These are phyloP conservation scores for Termitomyces sp. DNA, from an alignment of 768 basidiomycete species.

Conservation along the genomic window DNA sequence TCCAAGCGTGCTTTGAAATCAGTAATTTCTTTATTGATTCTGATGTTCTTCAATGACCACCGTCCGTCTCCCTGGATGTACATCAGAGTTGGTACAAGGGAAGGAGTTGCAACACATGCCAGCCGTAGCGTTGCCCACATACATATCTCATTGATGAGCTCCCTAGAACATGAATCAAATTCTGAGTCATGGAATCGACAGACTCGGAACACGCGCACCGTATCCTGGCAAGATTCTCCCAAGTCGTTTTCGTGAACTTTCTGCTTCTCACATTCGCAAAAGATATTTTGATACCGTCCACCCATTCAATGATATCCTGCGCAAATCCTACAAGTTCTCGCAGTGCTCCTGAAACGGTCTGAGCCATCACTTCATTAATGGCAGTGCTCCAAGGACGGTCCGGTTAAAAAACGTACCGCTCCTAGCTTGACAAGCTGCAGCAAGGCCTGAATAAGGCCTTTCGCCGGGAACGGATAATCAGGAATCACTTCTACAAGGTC, in stretches of 20 bases:
- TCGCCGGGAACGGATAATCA: conserved; percentile 10
- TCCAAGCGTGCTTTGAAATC: conserved; percentile 9
- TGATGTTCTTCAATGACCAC: neutral
- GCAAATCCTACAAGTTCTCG: conserved; percentile 10
- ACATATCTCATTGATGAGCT: conserved; percentile 13
- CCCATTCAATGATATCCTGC: conserved; percentile 9
- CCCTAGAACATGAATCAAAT: neutral
- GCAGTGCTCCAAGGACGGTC: too few relatives aligned
- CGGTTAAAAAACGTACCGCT: neutral
- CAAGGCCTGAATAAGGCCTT: conserved; percentile 4
- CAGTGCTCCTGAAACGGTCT: conserved; percentile 2
- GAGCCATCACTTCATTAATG: too few relatives aligned
- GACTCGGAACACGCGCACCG: conserved; percentile 1
- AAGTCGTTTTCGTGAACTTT: conserved; percentile 6
- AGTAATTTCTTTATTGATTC: conserved; percentile 8
- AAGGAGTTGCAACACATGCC: neutral
- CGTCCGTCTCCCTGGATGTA: neutral
- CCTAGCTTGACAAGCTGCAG: conserved; percentile 9
- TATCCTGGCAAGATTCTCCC: conserved; percentile 11
- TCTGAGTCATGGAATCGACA: too few relatives aligned
- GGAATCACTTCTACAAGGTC: conserved; percentile 4
- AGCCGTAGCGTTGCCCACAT: conserved; percentile 11
- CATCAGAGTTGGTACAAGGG: neutral
- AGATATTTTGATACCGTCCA: conserved; percentile 4
- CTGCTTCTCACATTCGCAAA: conserved; percentile 4